Evolutionary conservation across 2,329 filamentous ascomycete species (phyloP).

Genomic region (Aspergillus nomiae): DNA sequence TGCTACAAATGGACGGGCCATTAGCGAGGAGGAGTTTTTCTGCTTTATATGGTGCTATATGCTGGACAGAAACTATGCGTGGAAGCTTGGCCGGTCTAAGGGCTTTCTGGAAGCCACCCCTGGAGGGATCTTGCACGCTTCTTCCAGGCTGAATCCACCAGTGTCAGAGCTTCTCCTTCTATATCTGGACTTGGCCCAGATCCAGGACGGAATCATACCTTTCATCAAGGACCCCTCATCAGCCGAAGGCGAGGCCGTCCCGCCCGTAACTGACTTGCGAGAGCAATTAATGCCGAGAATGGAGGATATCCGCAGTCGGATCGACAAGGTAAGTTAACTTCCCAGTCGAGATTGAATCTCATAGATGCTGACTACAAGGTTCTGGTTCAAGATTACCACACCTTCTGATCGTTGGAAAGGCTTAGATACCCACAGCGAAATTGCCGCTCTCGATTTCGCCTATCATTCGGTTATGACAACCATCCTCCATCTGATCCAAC

Average conservation of each 20-base stretch:
- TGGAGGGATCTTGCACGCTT: neutral
- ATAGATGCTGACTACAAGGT: neutral
- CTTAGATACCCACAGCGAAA: constrained; percentile 19
- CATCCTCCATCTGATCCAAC: constrained; percentile 21
- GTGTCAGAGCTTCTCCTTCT: constrained; percentile 16
- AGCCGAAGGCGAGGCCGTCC: neutral
- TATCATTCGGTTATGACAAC: constrained; percentile 24
- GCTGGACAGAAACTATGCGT: constrained; percentile 25
- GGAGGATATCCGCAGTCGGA: constrained; percentile 15
- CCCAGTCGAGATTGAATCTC: neutral
- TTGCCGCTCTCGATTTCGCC: constrained; percentile 23
- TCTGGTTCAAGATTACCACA: constrained; percentile 14
- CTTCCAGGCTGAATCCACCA: constrained; percentile 6
- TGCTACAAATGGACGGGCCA: neutral
- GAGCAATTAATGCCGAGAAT: constrained; percentile 14
- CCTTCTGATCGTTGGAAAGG: constrained; percentile 21
- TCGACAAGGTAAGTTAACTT: constrained; percentile 12
- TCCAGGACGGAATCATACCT: constrained; percentile 21
- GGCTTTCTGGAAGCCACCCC: constrained; percentile 7
- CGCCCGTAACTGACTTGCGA: neutral
- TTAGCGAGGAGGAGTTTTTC: constrained; percentile 21
- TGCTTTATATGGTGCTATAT: constrained; percentile 28
- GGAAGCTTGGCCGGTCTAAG: constrained; percentile 17
- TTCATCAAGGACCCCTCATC: constrained; percentile 5
- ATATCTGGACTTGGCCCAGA: constrained; percentile 21